A percentile compares a stretch with the other conserved stretches of the same genome.
phyloP scores from a whole-genome alignment of 140 eudicot genomes.

The Cichorium intybus region DNA sequence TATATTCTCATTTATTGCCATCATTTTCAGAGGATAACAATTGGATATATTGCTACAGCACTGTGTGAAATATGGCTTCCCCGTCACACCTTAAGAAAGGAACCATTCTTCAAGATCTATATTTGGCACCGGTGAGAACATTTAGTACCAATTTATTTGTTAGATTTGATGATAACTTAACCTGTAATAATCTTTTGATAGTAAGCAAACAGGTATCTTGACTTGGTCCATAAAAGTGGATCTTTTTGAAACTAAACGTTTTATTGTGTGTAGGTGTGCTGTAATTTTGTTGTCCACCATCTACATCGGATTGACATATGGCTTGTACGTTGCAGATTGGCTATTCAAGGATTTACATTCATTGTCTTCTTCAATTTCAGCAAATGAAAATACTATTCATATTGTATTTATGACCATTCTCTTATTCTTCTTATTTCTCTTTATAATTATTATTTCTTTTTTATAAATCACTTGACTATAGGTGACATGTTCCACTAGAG shows the following conservation, averaged over 20 bases:
- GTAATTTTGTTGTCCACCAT: constrained; percentile 40
- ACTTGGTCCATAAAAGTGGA: not conserved
- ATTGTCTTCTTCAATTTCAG: constrained; percentile 36
- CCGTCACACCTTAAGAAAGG: too few species aligned
- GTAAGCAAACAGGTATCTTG: not conserved
- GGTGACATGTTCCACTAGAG: too few species aligned
- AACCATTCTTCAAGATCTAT: too few species aligned
- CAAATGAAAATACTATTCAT: constrained; percentile 37
- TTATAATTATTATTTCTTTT: constrained; percentile 17
- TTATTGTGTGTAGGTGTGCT: constrained; percentile 49
- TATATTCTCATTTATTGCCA: constrained; percentile 3
- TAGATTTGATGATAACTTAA: too few species aligned
- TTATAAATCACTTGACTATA: too few species aligned
- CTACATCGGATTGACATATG: constrained; percentile 61
- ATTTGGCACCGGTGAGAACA: too few species aligned
- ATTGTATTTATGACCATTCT: constrained; percentile 42
- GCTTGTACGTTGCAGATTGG: constrained; percentile 80
- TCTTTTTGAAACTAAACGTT: not conserved
- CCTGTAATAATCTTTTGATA: too few species aligned
- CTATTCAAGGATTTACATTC: constrained; percentile 36
- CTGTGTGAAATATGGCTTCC: constrained; percentile 73
- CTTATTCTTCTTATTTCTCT: constrained; percentile 9
- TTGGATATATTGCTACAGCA: constrained; percentile 68
- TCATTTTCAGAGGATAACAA: constrained; percentile 63
- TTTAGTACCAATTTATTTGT: too few species aligned